These are phyloP conservation scores for Colletotrichum orbiculare DNA, from an alignment of 2,329 filamentous ascomycete species.

Conservation along the genomic window DNA sequence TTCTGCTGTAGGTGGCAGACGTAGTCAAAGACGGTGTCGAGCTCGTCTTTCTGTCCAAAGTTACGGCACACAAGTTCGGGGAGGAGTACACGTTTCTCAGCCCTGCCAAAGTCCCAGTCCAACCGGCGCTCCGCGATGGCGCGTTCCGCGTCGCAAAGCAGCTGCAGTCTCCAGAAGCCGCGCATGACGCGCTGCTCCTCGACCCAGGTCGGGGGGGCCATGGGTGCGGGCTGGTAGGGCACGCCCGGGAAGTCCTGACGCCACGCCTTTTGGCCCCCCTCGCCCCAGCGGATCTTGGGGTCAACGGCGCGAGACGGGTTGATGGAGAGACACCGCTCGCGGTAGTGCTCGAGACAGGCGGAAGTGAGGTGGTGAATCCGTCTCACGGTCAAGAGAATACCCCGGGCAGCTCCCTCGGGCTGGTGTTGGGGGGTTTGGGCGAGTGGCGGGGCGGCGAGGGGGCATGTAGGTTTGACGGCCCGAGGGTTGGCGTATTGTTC, in stretches of 20 bases:
- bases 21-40: conserved; percentile 20
- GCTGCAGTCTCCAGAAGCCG: conserved; percentile 24
- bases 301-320: conserved; percentile 2
- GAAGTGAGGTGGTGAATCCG: conserved; percentile 13
- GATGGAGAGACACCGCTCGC: conserved; percentile 4
- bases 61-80: conserved; percentile 3
- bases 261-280: conserved; percentile 6
- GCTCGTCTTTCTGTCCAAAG: conserved; percentile 18
- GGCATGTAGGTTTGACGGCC: background rate
- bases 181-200: conserved; percentile 32
- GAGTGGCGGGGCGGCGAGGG: background rate
- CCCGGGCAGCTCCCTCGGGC: background rate
- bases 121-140: background rate
- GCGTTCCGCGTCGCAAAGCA: conserved; percentile 9
- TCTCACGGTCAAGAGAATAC: conserved; percentile 7
- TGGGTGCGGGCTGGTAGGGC: background rate
- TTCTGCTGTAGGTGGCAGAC: conserved; percentile 7
- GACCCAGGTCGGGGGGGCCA: conserved; percentile 10
- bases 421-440: background rate
- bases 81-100: background rate
- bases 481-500: background rate
- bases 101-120: background rate
- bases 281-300: conserved; percentile 3
- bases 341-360: conserved; percentile 17
- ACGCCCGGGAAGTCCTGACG: background rate